Percentiles rank a stretch among this genome's conserved stretches.
Conservation (phyloP, 768 basidiomycete genomes). For the Mycena belliarum region DNA sequence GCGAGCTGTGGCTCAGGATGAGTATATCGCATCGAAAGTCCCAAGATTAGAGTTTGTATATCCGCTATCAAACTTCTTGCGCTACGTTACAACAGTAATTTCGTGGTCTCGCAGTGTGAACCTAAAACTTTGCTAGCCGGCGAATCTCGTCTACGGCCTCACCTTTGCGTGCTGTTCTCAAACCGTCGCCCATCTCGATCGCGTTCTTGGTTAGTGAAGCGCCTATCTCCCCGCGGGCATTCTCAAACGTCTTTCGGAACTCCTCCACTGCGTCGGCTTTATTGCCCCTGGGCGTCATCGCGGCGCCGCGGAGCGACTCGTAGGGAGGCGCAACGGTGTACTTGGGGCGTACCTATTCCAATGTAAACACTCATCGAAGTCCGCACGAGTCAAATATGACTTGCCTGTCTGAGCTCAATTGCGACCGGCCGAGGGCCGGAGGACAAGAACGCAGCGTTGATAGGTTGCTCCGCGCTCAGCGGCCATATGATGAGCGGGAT, state of each 20-base stretch:
- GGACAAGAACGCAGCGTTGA: background rate
- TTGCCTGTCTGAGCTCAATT: background rate
- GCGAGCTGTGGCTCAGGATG: too few species aligned
- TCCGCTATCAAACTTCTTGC: too few species aligned
- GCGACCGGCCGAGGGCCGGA: background rate
- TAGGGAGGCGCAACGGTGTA: background rate
- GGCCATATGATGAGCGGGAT: background rate
- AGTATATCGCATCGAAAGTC: too few species aligned
- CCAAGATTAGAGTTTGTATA: too few species aligned
- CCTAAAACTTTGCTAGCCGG: background rate
- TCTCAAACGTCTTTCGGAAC: background rate
- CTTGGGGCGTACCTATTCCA: background rate
- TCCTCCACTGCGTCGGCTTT: background rate
- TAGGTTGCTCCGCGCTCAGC: background rate
- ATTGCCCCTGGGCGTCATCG: background rate
- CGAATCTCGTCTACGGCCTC: background rate
- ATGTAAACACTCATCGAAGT: background rate
- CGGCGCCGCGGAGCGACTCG: background rate
- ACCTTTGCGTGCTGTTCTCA: background rate
- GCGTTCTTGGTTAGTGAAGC: background rate
- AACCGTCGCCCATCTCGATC: background rate
- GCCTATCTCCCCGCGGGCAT: background rate
- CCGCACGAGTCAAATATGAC: background rate
- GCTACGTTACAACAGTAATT: too few species aligned
- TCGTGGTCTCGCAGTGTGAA: too few species aligned